Base-by-base conservation (phyloP, 257 asterid species). In the Coffea eugenioides region DNA sequence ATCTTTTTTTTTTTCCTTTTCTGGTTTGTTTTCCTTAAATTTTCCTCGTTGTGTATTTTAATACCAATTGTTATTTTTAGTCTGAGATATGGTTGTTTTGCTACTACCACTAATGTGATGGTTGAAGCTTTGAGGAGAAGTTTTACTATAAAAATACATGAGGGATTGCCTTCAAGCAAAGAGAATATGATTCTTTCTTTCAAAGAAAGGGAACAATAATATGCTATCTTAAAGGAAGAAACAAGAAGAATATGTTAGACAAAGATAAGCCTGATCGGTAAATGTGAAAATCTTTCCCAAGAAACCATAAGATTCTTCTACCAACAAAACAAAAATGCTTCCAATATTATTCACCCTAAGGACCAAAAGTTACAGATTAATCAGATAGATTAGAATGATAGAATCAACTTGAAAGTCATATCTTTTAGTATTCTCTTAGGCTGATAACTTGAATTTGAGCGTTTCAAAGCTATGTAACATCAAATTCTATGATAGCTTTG, bases 161-260 rank as follows among this genome's bases (percentile, higher is more conserved):
- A 74, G 80, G 80, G 67, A 77, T 72, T 76, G 52, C 49, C 65
- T 61, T 43, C 49, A 79, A 56, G 84, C 76, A 73, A 82, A 76
- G 76, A 80, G 97, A 89, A 91, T 91, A 86, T 84, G 97, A 88
- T 89, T 88, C 93, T 86, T 78, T 20, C 82, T 86, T 81, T 85
- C 78, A 71, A 77, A 71, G 61, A 75, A 75, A 76, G 83, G 82
- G 43, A 39, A 39, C 74, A 43, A 48, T 25, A 79, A 74, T 77
- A 74, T 77, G 69, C 82, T 72, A 76, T 76, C 80, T 72, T 69
- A 45, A 78, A 81, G 54, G 85, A 81, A 84, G 89, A 86, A 87
- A 84, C 90, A 88, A 75, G 80, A 81, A 82, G 90, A 88, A 87
- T 86, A 87, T 83, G 86, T 84, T 87, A 80, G 85, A 83, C 85